A percentile compares a stretch with the other conserved stretches of the same genome.
phyloP scores from a whole-genome alignment of 2,329 filamentous ascomycete genomes.

The Mycosphaerella sp. region DNA sequence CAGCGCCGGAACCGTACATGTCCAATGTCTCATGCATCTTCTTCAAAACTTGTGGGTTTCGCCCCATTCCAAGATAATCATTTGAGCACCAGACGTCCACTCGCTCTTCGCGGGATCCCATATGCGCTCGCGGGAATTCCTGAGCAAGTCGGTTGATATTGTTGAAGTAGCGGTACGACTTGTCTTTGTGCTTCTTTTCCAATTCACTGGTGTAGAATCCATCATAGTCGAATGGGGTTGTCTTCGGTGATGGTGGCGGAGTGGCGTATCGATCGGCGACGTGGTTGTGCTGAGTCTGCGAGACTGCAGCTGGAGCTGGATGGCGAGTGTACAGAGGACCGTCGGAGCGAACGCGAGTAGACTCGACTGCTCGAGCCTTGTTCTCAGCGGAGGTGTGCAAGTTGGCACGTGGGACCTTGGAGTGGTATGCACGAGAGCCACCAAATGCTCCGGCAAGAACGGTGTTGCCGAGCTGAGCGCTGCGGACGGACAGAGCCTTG shows the following conservation, averaged over 20 bases:
- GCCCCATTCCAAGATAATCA: slow-evolving; percentile 96
- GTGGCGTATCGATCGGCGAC: slow-evolving; percentile 32
- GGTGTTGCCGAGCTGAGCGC: slow-evolving; percentile 43
- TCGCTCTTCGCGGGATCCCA: slow-evolving; percentile 70
- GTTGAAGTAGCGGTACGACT: slow-evolving; percentile 99
- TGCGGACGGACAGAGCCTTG: slow-evolving; percentile 80
- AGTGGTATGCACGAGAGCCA: slow-evolving; percentile 44
- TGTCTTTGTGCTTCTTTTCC: slow-evolving; percentile 99
- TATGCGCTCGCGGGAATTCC: slow-evolving; percentile 93
- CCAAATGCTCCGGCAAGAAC: slow-evolving; percentile 45
- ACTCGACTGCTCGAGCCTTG: slow-evolving; percentile 71
- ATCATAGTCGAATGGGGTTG: slow-evolving; percentile 77
- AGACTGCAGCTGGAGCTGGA: slow-evolving; percentile 7
- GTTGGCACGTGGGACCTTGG: slow-evolving; percentile 56
- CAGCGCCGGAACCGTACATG: slow-evolving; percentile 88
- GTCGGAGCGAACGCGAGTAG: slow-evolving; percentile 28
- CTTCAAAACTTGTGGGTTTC: slow-evolving; percentile 77
- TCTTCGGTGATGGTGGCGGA: slow-evolving; percentile 44
- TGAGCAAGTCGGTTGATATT: slow-evolving; percentile 98
- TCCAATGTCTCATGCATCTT: slow-evolving; percentile 94
- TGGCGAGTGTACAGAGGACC: slow-evolving; percentile 22
- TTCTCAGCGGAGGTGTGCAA: slow-evolving; percentile 75
- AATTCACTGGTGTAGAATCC: slow-evolving; percentile 80
- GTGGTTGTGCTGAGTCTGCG: slow-evolving; percentile 5
- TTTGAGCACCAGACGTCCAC: slow-evolving; percentile 99